Conservation (phyloP, 805 yeast species). For the Ogataea pini region DNA sequence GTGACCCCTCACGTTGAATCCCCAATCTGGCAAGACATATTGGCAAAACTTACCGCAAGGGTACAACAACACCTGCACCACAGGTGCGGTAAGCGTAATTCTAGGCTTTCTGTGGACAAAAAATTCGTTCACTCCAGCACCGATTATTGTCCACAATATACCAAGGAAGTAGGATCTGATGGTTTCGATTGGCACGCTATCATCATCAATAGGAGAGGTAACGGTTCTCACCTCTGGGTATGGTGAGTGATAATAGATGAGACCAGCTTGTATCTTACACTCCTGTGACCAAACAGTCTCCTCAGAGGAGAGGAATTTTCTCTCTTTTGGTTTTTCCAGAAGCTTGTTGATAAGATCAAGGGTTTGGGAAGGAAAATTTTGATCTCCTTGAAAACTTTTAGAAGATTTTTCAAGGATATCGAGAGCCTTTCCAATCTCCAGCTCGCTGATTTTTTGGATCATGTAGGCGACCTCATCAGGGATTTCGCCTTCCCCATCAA, state of each 20-base stretch:
- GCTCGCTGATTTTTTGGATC: slow-evolving; percentile 5
- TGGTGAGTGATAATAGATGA: slow-evolving; percentile 49
- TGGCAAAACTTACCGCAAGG: slow-evolving; percentile 60
- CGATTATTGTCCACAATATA: slow-evolving; percentile 38
- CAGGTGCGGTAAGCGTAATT: slow-evolving; percentile 50
- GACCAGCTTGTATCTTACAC: slow-evolving; percentile 36
- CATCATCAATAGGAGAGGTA: slow-evolving; percentile 54
- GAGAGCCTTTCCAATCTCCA: slow-evolving; percentile 28
- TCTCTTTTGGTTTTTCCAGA: not conserved
- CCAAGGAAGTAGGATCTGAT: slow-evolving; percentile 28
- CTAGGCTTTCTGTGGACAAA: slow-evolving; percentile 59
- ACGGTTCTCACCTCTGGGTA: slow-evolving; percentile 70
- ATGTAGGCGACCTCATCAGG: slow-evolving; percentile 10
- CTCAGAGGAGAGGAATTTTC: not conserved
- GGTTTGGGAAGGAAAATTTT: slow-evolving; percentile 33
- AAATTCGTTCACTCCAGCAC: slow-evolving; percentile 60
- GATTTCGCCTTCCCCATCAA: not conserved
- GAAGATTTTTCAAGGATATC: slow-evolving; percentile 30
- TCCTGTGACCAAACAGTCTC: slow-evolving; percentile 20
- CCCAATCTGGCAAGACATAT: slow-evolving; percentile 40
- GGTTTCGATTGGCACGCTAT: slow-evolving; percentile 49
- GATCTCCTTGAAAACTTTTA: slow-evolving; percentile 33
- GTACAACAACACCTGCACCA: slow-evolving; percentile 59
- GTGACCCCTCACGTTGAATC: slow-evolving; percentile 41
- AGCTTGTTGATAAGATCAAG: slow-evolving; percentile 16